These are phyloP conservation scores for Epicoccum sorghinum DNA, from an alignment of 2,329 filamentous ascomycete species.

Conservation along the genomic window DNA sequence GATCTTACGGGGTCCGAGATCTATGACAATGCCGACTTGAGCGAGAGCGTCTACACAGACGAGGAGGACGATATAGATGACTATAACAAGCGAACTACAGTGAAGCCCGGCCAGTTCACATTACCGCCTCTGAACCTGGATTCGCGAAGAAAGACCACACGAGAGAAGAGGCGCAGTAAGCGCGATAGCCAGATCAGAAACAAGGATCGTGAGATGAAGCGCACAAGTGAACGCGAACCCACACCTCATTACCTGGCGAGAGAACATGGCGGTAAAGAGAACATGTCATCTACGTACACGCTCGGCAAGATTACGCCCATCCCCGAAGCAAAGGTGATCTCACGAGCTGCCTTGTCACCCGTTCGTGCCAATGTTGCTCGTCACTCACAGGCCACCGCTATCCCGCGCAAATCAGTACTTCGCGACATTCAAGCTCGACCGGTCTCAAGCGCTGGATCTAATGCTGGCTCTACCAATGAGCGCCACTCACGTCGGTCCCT, in stretches of 20 bases:
- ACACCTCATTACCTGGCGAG: conserved; percentile 30
- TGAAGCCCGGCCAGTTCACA: conserved; percentile 29
- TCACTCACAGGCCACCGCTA: conserved; percentile 16
- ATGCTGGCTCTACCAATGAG: conserved; percentile 21
- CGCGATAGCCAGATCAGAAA: conserved; percentile 16
- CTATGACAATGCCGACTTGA: conserved; percentile 39
- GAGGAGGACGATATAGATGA: conserved; percentile 38
- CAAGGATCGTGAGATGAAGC: conserved; percentile 28
- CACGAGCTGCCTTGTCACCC: conserved; percentile 22
- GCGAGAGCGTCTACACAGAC: conserved; percentile 39
- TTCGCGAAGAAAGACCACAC: conserved; percentile 15
- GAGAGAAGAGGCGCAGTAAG: conserved; percentile 22
- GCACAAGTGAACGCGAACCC: conserved; percentile 34
- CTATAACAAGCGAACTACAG: conserved; percentile 27
- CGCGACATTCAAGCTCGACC: conserved; percentile 6
- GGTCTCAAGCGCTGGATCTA: conserved; percentile 11
- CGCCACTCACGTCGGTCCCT: conserved; percentile 34
- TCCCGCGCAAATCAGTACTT: conserved; percentile 15
- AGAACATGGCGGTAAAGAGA: conserved; percentile 43
- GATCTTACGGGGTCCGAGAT: conserved; percentile 32
- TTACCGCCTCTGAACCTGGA: conserved; percentile 32
- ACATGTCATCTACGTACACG: conserved; percentile 33
- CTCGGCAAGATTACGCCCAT: conserved; percentile 18
- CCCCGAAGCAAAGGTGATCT: conserved; percentile 18
- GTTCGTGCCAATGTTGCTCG: conserved; percentile 17